A percentile compares a stretch with the other conserved stretches of the same genome.
These are phyloP conservation scores for Rickenella mellea DNA, from an alignment of 768 basidiomycete genomes.

Conservation along the genomic window DNA sequence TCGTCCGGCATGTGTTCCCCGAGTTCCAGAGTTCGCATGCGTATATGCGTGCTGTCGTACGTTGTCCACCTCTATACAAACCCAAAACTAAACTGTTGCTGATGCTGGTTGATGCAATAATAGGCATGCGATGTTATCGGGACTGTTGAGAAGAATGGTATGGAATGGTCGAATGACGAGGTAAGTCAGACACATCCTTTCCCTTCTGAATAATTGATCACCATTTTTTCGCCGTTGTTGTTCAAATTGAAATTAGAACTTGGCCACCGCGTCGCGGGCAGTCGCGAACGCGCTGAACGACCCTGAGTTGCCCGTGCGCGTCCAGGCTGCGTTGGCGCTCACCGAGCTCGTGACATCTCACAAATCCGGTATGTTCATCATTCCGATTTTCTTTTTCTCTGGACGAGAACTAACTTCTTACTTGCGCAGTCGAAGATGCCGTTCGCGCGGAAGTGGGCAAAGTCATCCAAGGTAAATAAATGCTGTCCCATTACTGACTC, in stretches of 20 bases:
- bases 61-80: conserved; percentile 24
- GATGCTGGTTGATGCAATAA: neutral
- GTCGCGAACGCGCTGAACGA: conserved; percentile 67
- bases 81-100: neutral
- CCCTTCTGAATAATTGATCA: neutral
- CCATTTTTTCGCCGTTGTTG: neutral
- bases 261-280: conserved; percentile 55
- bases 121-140: conserved; percentile 79
- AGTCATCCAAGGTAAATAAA: conserved; percentile 65
- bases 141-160: conserved; percentile 58
- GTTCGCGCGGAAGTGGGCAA: conserved; percentile 75
- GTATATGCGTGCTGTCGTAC: conserved; percentile 69
- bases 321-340: conserved; percentile 74
- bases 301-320: conserved; percentile 70
- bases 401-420: neutral
- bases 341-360: conserved; percentile 64
- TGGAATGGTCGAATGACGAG: conserved; percentile 57
- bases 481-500: conserved; percentile 4
- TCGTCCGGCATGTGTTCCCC: conserved; percentile 64
- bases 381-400: neutral
- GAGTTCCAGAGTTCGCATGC: conserved; percentile 58
- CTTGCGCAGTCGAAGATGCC: conserved; percentile 46
- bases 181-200: conserved; percentile 26
- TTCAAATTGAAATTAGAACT: conserved; percentile 31
- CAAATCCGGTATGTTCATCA: conserved; percentile 43